Percentiles rank a stretch among this genome's conserved stretches.
These are phyloP conservation scores for Backusella tarrabulga DNA, from an alignment of 192 early-diverging fungal genomes.

Conservation along the genomic window DNA sequence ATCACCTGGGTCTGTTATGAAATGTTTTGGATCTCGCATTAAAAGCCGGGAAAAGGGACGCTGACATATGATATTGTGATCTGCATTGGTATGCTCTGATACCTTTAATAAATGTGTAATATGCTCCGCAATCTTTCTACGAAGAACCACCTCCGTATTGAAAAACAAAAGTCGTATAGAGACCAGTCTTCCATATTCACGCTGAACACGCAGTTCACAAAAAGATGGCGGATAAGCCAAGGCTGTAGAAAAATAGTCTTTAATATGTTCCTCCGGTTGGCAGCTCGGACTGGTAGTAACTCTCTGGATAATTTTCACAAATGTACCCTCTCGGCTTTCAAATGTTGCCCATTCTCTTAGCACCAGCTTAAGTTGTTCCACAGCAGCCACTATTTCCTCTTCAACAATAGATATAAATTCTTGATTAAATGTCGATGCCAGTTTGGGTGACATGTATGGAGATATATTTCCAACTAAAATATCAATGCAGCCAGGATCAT, in stretches of 20 bases:
- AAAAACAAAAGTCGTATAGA: constrained; percentile 28
- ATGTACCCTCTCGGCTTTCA: constrained; percentile 26
- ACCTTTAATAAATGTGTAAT: background rate
- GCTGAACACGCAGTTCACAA: constrained; percentile 31
- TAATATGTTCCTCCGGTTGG: background rate
- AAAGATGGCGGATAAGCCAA: constrained; percentile 22
- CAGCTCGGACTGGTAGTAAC: background rate
- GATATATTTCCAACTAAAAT: constrained; percentile 27
- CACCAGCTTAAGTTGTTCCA: constrained; percentile 6
- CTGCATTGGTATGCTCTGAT: background rate
- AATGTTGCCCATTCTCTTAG: constrained; percentile 25
- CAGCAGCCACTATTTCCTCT: constrained; percentile 1
- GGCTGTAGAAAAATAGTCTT: constrained; percentile 14
- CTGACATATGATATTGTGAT: constrained; percentile 28
- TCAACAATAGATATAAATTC: constrained; percentile 23
- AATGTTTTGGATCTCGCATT: constrained; percentile 42
- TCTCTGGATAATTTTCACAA: constrained; percentile 28
- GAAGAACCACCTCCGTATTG: constrained; percentile 19
- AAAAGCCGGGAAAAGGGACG: constrained; percentile 44
- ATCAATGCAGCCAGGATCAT: constrained; percentile 28
- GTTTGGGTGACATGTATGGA: constrained; percentile 30
- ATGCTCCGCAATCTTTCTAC: background rate
- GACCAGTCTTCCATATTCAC: constrained; percentile 33
- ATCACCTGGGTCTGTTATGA: background rate
- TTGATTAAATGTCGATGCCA: constrained; percentile 21